A percentile compares a stretch with the other conserved stretches of the same genome.
These are phyloP conservation scores for Betula pendula DNA, from an alignment of 306 rosid genomes.

Conservation along the genomic window DNA sequence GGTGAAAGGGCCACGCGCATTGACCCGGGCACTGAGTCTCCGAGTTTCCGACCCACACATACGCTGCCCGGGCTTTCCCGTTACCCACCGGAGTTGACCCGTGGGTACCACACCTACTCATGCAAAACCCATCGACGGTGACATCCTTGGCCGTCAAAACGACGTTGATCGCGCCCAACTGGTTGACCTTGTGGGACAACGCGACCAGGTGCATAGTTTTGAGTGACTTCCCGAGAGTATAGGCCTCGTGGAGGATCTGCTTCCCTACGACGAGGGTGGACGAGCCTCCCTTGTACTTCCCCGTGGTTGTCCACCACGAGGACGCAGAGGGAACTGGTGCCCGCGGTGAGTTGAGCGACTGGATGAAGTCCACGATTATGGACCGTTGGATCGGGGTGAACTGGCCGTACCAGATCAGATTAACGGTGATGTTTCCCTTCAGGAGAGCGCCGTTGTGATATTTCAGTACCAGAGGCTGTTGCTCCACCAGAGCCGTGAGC, in stretches of 20 bases:
- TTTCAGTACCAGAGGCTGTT: conserved; percentile 69
- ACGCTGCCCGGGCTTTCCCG: conserved; percentile 46
- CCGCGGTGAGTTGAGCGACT: conserved; percentile 38
- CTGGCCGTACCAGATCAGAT: conserved; percentile 80
- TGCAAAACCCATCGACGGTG: conserved; percentile 70
- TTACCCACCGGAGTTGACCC: conserved; percentile 31
- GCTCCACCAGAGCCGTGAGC: conserved; percentile 49
- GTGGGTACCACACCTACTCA: conserved; percentile 75
- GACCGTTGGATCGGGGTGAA: conserved; percentile 80
- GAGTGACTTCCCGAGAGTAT: conserved; percentile 65
- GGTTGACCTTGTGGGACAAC: conserved; percentile 44
- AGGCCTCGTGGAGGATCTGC: conserved; percentile 60
- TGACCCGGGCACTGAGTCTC: conserved; percentile 83
- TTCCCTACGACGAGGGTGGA: conserved; percentile 62
- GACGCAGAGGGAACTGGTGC: conserved; percentile 52
- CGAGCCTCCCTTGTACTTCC: conserved; percentile 61
- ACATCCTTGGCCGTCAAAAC: conserved; percentile 79
- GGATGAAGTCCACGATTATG: conserved; percentile 68
- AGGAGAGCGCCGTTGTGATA: conserved; percentile 89
- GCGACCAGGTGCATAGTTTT: conserved; percentile 44
- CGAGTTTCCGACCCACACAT: conserved; percentile 86
- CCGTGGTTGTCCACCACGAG: conserved; percentile 87
- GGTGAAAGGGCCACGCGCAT: conserved; percentile 98
- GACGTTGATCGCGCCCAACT: conserved; percentile 48
- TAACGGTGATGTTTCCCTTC: conserved; percentile 73